Evolutionary conservation across 768 basidiomycete genomes (phyloP).

Genomic region (Xerocomellus amylosporus): DNA sequence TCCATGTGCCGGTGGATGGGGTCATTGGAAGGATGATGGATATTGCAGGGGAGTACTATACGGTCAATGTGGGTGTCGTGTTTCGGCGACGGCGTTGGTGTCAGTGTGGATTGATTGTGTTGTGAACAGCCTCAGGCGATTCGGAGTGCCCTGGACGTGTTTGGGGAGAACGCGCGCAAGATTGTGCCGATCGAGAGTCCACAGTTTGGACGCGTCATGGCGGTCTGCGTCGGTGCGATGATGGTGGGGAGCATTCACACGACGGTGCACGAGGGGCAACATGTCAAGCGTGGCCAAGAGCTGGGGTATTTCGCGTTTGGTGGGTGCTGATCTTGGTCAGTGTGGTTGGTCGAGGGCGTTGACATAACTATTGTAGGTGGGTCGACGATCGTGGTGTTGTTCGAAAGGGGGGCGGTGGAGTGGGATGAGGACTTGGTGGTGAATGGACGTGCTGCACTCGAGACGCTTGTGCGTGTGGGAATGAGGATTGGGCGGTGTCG

Average conservation of each 20-base stretch:
- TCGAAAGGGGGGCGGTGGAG: slow-evolving; percentile 78
- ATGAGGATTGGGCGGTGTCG: slow-evolving; percentile 69
- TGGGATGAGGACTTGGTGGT: slow-evolving; percentile 92
- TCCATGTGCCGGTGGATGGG: slow-evolving; percentile 86
- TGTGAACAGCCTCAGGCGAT: slow-evolving; percentile 81
- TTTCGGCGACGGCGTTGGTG: neutral
- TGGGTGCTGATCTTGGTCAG: slow-evolving; percentile 35
- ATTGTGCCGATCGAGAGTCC: slow-evolving; percentile 89
- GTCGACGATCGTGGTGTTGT: slow-evolving; percentile 87
- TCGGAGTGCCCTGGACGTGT: slow-evolving; percentile 84
- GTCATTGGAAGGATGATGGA: slow-evolving; percentile 77
- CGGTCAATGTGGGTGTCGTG: slow-evolving; percentile 74
- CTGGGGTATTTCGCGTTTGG: slow-evolving; percentile 96
- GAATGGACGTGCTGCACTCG: slow-evolving; percentile 83
- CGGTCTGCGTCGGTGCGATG: slow-evolving; percentile 91
- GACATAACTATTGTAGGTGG: slow-evolving; percentile 51
- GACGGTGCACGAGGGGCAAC: slow-evolving; percentile 81
- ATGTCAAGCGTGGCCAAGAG: slow-evolving; percentile 81
- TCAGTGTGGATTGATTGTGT: neutral
- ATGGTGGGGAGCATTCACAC: slow-evolving; percentile 91
- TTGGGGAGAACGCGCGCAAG: slow-evolving; percentile 91
- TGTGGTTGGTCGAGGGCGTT: neutral
- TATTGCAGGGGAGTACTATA: slow-evolving; percentile 92
- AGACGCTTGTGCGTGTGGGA: slow-evolving; percentile 85
- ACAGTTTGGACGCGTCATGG: slow-evolving; percentile 89